A percentile compares a stretch with the other conserved stretches of the same genome.
phyloP scores from a whole-genome alignment of 2,329 filamentous ascomycete genomes.

The Stromatinia cepivora region DNA sequence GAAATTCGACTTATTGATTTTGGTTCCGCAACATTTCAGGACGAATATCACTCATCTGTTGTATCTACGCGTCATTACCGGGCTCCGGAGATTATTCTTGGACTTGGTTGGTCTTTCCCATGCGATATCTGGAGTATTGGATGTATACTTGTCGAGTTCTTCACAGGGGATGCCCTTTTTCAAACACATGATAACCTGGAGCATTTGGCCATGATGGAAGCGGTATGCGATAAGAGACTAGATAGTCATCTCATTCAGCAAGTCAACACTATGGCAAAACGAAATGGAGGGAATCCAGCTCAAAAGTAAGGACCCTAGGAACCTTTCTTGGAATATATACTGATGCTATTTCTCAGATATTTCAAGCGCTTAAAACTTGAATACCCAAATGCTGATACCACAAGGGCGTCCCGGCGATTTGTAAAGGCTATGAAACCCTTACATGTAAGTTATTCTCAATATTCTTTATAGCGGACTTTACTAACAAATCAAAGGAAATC shows the following conservation, averaged over 20 bases:
- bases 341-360: constrained; percentile 51
- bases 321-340: constrained; percentile 18
- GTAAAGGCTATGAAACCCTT: constrained; percentile 72
- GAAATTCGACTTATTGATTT: constrained; percentile 72
- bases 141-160: constrained; percentile 71
- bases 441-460: constrained; percentile 49
- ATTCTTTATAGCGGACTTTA: background rate
- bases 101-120: constrained; percentile 69
- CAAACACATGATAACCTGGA: constrained; percentile 73
- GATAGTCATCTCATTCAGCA: constrained; percentile 59
- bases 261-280: constrained; percentile 57
- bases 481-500: constrained; percentile 55
- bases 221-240: constrained; percentile 60
- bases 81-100: constrained; percentile 69
- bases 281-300: constrained; percentile 60
- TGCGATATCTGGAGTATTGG: constrained; percentile 76
- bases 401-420: constrained; percentile 63
- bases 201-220: constrained; percentile 75
- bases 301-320: constrained; percentile 55
- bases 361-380: constrained; percentile 67
- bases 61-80: constrained; percentile 70
- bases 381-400: constrained; percentile 64
- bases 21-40: constrained; percentile 70
- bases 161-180: constrained; percentile 69
- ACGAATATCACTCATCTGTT: constrained; percentile 71